Base-by-base conservation (phyloP, 2,329 filamentous ascomycete genomes). In the Colletotrichum musicola region DNA sequence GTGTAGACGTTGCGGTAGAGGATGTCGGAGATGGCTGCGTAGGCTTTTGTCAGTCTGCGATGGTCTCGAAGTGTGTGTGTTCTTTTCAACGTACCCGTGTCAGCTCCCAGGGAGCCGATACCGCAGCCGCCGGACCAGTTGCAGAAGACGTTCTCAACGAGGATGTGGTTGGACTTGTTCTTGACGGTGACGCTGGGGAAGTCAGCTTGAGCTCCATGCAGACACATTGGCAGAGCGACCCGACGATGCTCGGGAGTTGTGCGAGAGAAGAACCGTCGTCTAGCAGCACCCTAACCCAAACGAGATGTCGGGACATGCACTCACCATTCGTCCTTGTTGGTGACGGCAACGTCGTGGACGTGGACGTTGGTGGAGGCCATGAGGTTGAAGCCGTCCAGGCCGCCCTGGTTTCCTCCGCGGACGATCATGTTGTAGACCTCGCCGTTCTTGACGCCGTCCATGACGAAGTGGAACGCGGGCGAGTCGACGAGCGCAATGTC, bases 141-240 rank as follows among this genome's bases (percentile, higher is more conserved):
- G 79, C 88, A 90, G 78, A 88, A 87, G 68, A 90, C 82, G 71
- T 84, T 86, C 72, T 90, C 87, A 44, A 89, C 76, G n/a, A 89
- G 79, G 44, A 89, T 83, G 74, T 89, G 83, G 60, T 82, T 79
- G 3, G 85, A 79, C 1, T 84, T 83, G 53, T 79, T 82, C 81
- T 84, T 46, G 44, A 35, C 30, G 30, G 30, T 35, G 30, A 35
- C 30, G 30, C 30, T 35, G 30, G 30, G 30, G 9, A 10, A 10
- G 30, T 35, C 30, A 35, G 30, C 9, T 10, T 10, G 2, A 7
- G 27, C 5, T 30, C 6, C 1, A 7, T 6, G 7, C 27, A 10
- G 6, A 9, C 2, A 7, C 27, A 30, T 30, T 6, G 1, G 22
- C 3, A 30, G 27, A 30, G 27, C 7, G 27, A 10, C 27, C 9